Conservation (phyloP, 2,329 filamentous ascomycete species). For the Magnaporthiopsis rhizophila region DNA sequence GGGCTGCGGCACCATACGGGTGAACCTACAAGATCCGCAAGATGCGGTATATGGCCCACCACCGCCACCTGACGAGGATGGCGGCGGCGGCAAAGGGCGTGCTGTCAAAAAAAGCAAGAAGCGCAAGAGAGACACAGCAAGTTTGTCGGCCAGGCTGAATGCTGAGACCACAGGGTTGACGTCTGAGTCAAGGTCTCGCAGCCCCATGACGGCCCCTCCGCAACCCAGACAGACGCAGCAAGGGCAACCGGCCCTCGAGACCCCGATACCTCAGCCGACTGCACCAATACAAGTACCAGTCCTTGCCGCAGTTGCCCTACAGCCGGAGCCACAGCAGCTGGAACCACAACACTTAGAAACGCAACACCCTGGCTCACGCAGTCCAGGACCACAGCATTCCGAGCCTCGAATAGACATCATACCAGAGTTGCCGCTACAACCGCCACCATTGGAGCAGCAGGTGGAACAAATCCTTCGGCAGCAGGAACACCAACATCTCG, state of each 20-base stretch:
- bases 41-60: conserved; percentile 17
- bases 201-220: background rate
- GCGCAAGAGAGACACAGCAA: conserved; percentile 2
- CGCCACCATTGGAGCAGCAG: background rate
- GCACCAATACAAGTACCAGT: background rate
- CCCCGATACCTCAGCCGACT: background rate
- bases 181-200: background rate
- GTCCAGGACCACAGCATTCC: background rate
- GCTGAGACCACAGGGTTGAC: background rate
- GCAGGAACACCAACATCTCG: background rate
- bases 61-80: conserved; percentile 7
- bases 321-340: background rate
- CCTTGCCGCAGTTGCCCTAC: background rate
- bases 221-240: background rate
- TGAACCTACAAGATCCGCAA: conserved; percentile 26
- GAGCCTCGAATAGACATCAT: background rate
- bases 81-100: background rate
- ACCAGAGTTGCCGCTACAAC: background rate
- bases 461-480: background rate
- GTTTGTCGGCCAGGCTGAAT: background rate
- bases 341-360: background rate
- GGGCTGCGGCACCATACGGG: conserved; percentile 52
- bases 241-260: background rate
- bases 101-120: conserved; percentile 1
- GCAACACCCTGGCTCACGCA: background rate